Evolutionary conservation across 495 filamentous ascomycete genomes (phyloP).

Genomic region (Penicillium goetzii): DNA sequence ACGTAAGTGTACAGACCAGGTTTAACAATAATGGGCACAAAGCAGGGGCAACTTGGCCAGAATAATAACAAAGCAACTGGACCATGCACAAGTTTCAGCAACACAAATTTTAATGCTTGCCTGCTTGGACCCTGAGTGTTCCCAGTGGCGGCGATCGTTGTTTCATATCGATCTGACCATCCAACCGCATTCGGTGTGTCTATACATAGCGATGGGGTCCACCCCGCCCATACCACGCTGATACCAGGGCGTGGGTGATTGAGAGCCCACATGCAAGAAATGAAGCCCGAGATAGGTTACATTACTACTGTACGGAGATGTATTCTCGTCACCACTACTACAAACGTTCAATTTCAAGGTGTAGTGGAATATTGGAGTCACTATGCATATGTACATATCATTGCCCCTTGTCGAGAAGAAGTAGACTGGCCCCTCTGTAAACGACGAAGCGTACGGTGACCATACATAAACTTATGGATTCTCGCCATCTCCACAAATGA

Average conservation of each 20-base stretch:
- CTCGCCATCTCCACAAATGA: background rate
- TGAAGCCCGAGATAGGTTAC: slow-evolving; percentile 3
- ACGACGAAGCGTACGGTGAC: too few species aligned
- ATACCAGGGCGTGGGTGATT: slow-evolving; percentile 16
- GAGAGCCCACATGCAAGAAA: background rate
- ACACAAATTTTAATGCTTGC: slow-evolving; percentile 10
- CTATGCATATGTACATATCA: too few species aligned
- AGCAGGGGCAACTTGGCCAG: background rate
- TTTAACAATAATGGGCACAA: background rate
- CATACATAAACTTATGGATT: background rate
- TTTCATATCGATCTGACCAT: slow-evolving; percentile 25
- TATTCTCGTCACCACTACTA: too few species aligned
- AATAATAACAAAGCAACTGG: background rate
- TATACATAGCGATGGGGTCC: slow-evolving; percentile 17
- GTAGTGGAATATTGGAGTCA: too few species aligned
- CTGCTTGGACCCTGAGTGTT: slow-evolving; percentile 28
- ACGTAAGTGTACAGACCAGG: background rate
- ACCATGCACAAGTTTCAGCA: slow-evolving; percentile 11
- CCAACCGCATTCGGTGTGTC: slow-evolving; percentile 26
- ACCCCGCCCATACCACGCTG: slow-evolving; percentile 2
- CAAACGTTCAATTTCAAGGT: background rate
- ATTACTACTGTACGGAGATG: background rate
- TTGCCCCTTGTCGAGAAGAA: too few species aligned
- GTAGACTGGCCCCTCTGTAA: too few species aligned
- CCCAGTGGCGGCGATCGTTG: slow-evolving; percentile 26